Evolutionary conservation across 345 rosid genomes (phyloP), one percentile per base, ranked within the genome.

Genomic region (Kandelia obovata): DNA sequence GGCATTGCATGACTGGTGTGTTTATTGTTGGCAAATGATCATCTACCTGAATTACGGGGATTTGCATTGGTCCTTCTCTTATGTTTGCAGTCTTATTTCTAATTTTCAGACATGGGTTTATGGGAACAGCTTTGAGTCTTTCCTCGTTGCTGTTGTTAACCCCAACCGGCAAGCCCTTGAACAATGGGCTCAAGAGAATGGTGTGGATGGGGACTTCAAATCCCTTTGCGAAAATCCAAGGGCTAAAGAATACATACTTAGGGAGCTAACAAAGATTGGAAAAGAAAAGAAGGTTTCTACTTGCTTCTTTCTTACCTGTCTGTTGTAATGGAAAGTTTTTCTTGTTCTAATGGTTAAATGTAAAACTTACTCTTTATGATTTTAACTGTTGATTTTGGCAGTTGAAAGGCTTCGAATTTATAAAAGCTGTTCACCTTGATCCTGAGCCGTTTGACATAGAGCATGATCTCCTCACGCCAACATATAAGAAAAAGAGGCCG

Each of bases 101-200:
- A 30, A 57, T 58, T 75, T 75, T 72, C 84, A 96, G 98, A 75
- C 92, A 74, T 92, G 98, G 98, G 88, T 96, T 26, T 96, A 96
- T 58, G 98, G 99, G 35, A 96, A 82, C 86, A 96, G 99, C 87
- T 90, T 77, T n/a, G 97, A 96, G 83, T 85, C 98, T 13, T 90
- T 75, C 84, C 91, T 90, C 5, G 82, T 96, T 57, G 97, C 98
- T 26, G 89, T 92, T 62, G 88, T 80, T 43, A 90, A 89, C 80
- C 99, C 99, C 72, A 95, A 85, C 58, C 70, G 80, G 83, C 83
- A 78, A 61, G 87, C 83, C n/a, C 86, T 95, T 1, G 94, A 90
- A 78, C 67, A 67, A 32, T 95, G 99, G 99, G 99, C 97, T 46
- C 67, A 71, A 31, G 97, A 83, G 66, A 85, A 90, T 64, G 86